Percentiles rank a stretch among this genome's conserved stretches.
phyloP scores from a whole-genome alignment of 2,329 filamentous ascomycete species.

The Penicillium sp. region DNA sequence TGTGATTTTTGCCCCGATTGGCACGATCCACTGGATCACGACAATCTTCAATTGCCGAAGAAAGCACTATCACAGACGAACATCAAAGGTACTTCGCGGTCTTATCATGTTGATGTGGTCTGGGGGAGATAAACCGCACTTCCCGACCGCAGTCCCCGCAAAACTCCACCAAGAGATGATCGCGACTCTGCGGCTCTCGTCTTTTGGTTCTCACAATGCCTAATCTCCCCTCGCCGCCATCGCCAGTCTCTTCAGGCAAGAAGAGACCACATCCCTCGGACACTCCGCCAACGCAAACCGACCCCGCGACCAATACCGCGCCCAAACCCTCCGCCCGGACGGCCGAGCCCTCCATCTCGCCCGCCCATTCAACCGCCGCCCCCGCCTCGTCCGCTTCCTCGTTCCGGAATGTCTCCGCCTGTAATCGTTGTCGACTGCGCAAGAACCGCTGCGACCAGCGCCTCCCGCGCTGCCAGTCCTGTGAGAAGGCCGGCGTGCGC shows the following conservation, averaged over 20 bases:
- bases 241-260: conserved; percentile 28
- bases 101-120: conserved; percentile 25
- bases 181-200: conserved; percentile 20
- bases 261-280: conserved; percentile 32
- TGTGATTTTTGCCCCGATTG: conserved; percentile 1
- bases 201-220: conserved; percentile 27
- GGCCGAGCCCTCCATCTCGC: conserved; percentile 15
- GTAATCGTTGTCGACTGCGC: conserved; percentile 79
- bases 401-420: conserved; percentile 85
- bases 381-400: conserved; percentile 24
- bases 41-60: conserved; percentile 4
- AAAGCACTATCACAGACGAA: not conserved
- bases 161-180: conserved; percentile 27
- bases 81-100: conserved; percentile 4
- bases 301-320: conserved; percentile 15
- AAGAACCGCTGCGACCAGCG: conserved; percentile 95
- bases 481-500: conserved; percentile 81
- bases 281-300: conserved; percentile 17
- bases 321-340: conserved; percentile 10
- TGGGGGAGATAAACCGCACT: conserved; percentile 14
- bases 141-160: conserved; percentile 20
- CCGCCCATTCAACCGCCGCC: conserved; percentile 20
- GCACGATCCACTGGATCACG: not conserved
- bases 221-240: conserved; percentile 25
- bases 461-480: conserved; percentile 79